phyloP scores from a whole-genome alignment of 2,329 filamentous ascomycete species.

The Aspergillus hortae region DNA sequence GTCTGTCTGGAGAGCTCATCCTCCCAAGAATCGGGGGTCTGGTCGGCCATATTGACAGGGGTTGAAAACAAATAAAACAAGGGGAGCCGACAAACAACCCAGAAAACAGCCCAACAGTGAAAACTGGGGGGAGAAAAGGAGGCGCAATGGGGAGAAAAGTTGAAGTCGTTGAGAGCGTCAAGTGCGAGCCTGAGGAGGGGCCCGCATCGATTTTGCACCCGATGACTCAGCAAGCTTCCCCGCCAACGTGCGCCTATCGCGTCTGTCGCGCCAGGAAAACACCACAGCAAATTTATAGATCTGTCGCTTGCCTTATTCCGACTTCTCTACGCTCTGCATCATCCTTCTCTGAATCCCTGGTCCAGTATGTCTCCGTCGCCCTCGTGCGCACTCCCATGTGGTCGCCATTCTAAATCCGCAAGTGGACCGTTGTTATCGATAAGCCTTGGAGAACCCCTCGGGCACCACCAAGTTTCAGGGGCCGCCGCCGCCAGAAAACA shows the following conservation, averaged over 20 bases:
- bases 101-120: slow-evolving; percentile 12
- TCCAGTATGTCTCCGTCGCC: neutral
- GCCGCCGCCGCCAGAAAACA: neutral
- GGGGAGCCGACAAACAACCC: slow-evolving; percentile 20
- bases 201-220: slow-evolving; percentile 26
- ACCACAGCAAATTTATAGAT: slow-evolving; percentile 12
- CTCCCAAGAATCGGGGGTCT: slow-evolving; percentile 83
- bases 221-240: slow-evolving; percentile 25
- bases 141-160: slow-evolving; percentile 1
- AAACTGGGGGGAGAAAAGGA: slow-evolving; percentile 6
- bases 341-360: neutral
- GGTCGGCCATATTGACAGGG: slow-evolving; percentile 67
- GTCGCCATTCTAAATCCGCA: too few species aligned
- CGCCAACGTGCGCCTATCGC: slow-evolving; percentile 11
- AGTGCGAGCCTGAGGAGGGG: slow-evolving; percentile 22
- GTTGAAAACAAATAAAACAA: slow-evolving; percentile 19
- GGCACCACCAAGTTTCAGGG: neutral
- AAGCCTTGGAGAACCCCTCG: slow-evolving; percentile 10
- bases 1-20: slow-evolving; percentile 79
- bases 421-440: slow-evolving; percentile 18
- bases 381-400: too few species aligned
- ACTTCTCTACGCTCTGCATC: neutral
- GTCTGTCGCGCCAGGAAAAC: slow-evolving; percentile 10
- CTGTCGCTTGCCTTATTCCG: neutral
- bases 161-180: neutral